Base-by-base conservation (phyloP, 2,329 filamentous ascomycete genomes). In the Clonostachys solani region DNA sequence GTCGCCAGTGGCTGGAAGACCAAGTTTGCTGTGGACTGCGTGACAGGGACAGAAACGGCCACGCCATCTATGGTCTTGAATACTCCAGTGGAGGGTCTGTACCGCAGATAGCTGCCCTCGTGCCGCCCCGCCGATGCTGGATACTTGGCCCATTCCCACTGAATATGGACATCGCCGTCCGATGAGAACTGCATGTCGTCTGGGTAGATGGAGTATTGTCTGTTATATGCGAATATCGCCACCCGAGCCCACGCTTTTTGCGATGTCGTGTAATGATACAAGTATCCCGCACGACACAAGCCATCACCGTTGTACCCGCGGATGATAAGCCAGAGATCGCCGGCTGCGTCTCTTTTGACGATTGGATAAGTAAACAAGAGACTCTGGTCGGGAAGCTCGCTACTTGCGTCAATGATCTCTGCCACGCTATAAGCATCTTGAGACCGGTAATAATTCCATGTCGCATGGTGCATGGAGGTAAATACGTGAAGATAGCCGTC, bases 121-220 rank as follows among this genome's bases (percentile, higher is more conserved):
- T 59, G 57, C 18, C 57, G 57, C 42, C 50, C 54, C 4, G 42
- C 56, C 15, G 57, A 59, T 9, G 57, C 55, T 7, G 57, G 57
- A 35, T 52, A 56, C 43, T 59, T 58, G 48, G 50, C 50, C 57
- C 57, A 59, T 41, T 59, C 57, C 57, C 57, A 59, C 40, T 59
- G 56, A 4, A 59, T 23, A 42, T 59, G 57, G 2, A 59, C 49
- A 29, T 59, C 56, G 12, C 57, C 56, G 19, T 59, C 55, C 1
- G 55, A 56, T 2, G 56, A 58, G 40, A 59, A 59, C 36, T 50
- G 51, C 18, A 59, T 55, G 5, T 59, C 57, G 18, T 59, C 57
- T 1, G 57, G 57, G 10, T 59, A 59, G 1, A 59, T 52, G 1
- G 57, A 58, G 40, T 59, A 58, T 5, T 52, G 56, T 4, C 47